Evolutionary conservation across 768 basidiomycete species (phyloP), one percentile per base, ranked within the genome.

Genomic region (Lentinula edodes): DNA sequence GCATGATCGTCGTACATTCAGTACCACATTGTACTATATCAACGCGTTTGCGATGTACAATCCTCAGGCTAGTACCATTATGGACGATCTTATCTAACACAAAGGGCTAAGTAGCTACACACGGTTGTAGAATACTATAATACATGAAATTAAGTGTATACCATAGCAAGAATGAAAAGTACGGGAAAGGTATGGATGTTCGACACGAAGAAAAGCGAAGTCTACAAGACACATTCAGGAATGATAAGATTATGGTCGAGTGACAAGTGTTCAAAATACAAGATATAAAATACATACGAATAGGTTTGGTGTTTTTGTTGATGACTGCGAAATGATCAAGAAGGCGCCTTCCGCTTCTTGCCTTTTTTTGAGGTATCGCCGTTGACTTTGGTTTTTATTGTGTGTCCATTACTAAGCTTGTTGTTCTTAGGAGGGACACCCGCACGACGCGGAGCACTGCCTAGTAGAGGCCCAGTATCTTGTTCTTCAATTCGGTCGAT

Each of bases 401-500:
- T 57, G 61, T 77, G 73, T 12, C 85, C 84, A 64, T 86, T 85
- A 50, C 76, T 64, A 32, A 77, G 72, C 66, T 76, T 75, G 56
- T 71, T 68, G 61, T 48, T 51, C 12, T 34, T 38, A 1, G 35
- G 35, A 15, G 35, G 38, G n/a, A 34, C 32, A 51, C 48, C 58
- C 36, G 20, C 55, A 13, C 23, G 38, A 43, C 55, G 55, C 50
- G 78, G 74, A 66, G 75, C 62, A 62, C 70, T 64, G 53, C 68
- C 50, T 50, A 71, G 66, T 58, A 75, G 61, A 51, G 76, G 72
- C 66, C 76, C 69, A 63, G 70, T 68, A 56, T 71, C 74, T 28
- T 70, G 74, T 39, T 73, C 67, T 59, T 84, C 73, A 58, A 88
- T 80, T 64, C 91, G 90, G 69, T 91, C 90, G 39, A 94, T 88